phyloP scores from a whole-genome alignment of 1,139 yeast genomes.

The Lodderomyces parapsilosis region DNA sequence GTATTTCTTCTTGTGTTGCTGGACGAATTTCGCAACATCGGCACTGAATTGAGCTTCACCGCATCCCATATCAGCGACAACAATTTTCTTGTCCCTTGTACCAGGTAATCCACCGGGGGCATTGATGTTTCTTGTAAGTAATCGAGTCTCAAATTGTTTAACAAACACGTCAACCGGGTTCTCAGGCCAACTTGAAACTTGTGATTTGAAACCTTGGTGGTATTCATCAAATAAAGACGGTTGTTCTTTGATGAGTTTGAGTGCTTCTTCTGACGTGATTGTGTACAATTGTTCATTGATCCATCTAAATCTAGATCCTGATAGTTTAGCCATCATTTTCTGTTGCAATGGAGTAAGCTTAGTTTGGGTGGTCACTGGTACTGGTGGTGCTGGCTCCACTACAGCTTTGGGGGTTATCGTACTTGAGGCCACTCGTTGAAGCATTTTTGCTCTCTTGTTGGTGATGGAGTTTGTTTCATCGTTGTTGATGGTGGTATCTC shows the following conservation, averaged over 20 bases:
- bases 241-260: slow-evolving; percentile 68
- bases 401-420: slow-evolving; percentile 3
- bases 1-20: slow-evolving; percentile 32
- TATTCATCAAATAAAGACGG: slow-evolving; percentile 92
- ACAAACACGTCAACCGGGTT: slow-evolving; percentile 93
- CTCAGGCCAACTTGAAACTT: slow-evolving; percentile 96
- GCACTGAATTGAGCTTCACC: slow-evolving; percentile 90
- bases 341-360: slow-evolving; percentile 88
- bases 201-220: slow-evolving; percentile 92
- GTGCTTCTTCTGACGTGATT: slow-evolving; percentile 73
- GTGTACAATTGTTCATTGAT: slow-evolving; percentile 94
- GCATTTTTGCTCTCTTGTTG: slow-evolving; percentile 3
- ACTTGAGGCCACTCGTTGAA: slow-evolving; percentile 1
- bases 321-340: slow-evolving; percentile 90
- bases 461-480: slow-evolving; percentile 6
- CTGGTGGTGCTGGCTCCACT: slow-evolving; percentile 1
- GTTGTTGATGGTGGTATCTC: not conserved
- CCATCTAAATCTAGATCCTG: slow-evolving; percentile 97
- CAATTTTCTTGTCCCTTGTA: slow-evolving; percentile 50
- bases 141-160: slow-evolving; percentile 60
- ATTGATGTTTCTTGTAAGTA: slow-evolving; percentile 62
- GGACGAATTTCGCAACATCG: slow-evolving; percentile 55
- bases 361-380: slow-evolving; percentile 23
- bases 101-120: slow-evolving; percentile 97
- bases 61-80: slow-evolving; percentile 97